Percentiles rank a stretch among this genome's conserved stretches.
phyloP scores from a whole-genome alignment of 805 yeast genomes.

The Saitoella complicata region DNA sequence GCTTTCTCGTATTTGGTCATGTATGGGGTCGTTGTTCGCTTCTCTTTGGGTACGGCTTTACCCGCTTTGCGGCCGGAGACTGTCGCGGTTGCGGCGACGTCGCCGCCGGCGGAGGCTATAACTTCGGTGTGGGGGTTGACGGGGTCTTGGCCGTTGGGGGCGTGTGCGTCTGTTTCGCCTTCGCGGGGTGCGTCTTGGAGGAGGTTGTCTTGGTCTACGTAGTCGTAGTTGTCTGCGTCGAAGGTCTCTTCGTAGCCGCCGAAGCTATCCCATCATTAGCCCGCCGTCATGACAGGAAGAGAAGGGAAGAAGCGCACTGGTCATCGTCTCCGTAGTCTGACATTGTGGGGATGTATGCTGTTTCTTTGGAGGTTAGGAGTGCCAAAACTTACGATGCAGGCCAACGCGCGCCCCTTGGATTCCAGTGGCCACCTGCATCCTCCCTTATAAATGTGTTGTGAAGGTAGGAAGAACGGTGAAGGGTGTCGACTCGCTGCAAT shows the following conservation, averaged over 20 bases:
- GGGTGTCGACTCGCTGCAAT: background rate
- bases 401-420: no score
- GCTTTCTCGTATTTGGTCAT: constrained; percentile 99
- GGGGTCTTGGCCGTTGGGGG: constrained; percentile 20
- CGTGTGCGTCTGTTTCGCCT: constrained; percentile 24
- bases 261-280: constrained; percentile 16
- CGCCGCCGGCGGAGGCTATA: constrained; percentile 24
- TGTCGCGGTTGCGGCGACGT: constrained; percentile 24
- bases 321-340: constrained; percentile 27
- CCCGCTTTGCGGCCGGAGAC: constrained; percentile 55
- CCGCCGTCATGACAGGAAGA: background rate
- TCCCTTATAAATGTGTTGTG: no score
- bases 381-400: no score
- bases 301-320: constrained; percentile 20
- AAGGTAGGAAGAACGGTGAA: no score
- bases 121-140: constrained; percentile 25
- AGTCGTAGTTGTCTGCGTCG: constrained; percentile 65
- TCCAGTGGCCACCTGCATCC: background rate
- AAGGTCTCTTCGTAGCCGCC: constrained; percentile 30
- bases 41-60: constrained; percentile 71
- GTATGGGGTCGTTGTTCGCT: constrained; percentile 91
- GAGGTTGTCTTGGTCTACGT: constrained; percentile 46
- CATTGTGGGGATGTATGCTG: constrained; percentile 15
- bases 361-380: background rate
- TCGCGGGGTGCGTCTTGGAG: constrained; percentile 24